phyloP scores from a whole-genome alignment of 2,329 filamentous ascomycete species.

The Aspergillus candidus region DNA sequence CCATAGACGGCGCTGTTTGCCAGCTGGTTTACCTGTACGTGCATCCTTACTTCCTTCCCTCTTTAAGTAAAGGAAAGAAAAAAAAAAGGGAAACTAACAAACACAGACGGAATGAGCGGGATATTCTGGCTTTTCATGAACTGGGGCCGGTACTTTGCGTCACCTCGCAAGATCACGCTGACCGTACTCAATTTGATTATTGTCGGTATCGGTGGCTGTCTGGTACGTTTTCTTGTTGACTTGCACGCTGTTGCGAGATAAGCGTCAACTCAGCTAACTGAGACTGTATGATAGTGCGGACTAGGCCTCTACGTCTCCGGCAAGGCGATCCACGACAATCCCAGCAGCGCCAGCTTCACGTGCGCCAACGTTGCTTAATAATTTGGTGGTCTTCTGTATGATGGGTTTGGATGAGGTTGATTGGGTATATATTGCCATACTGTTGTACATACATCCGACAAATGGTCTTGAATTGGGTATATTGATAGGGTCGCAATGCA shows the following conservation, averaged over 20 bases:
- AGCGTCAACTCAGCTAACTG: too few relatives aligned
- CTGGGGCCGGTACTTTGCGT: constrained; percentile 13
- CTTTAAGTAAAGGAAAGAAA: too few relatives aligned
- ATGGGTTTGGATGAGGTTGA: too few relatives aligned
- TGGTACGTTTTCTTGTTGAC: constrained; percentile 3
- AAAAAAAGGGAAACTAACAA: background rate
- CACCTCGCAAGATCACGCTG: constrained; percentile 15
- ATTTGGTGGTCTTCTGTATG: too few relatives aligned
- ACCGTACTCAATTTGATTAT: constrained; percentile 10
- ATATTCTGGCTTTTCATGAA: constrained; percentile 25
- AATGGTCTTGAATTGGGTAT: too few relatives aligned
- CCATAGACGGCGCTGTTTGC: constrained; percentile 48
- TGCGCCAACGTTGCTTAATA: constrained; percentile 6
- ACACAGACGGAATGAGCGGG: constrained; percentile 9
- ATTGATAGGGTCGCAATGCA: too few relatives aligned
- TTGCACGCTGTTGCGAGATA: background rate
- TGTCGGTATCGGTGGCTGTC: constrained; percentile 5
- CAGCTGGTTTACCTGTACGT: constrained; percentile 53
- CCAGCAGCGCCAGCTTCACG: constrained; percentile 11
- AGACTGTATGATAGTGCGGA: constrained; percentile 7
- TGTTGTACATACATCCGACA: too few relatives aligned
- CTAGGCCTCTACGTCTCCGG: constrained; percentile 13
- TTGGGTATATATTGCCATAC: too few relatives aligned
- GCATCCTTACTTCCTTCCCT: too few relatives aligned
- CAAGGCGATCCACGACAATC: constrained; percentile 14